Evolutionary conservation across 2,329 filamentous ascomycete genomes (phyloP), one percentile per base, ranked within the genome.

Genomic region (Chaetomium strumarium): DNA sequence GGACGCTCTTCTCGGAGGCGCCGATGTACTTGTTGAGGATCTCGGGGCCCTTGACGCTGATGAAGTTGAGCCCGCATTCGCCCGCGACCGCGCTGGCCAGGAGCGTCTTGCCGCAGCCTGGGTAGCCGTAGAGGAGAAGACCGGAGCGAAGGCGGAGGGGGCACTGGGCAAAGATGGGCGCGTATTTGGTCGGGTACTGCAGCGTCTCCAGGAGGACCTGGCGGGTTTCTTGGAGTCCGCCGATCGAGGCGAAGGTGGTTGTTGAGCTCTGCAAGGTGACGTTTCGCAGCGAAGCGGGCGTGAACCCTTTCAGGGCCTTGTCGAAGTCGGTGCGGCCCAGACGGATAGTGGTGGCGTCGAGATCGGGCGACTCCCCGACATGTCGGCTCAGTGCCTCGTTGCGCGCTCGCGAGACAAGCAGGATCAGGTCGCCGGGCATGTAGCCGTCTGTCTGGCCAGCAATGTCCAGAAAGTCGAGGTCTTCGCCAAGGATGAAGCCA

Each of bases 21-120:
- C 93, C 93, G 54, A 99, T 99, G 68, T 99, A 99, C 72, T 99
- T 99, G 76, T 99, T 99, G 50, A 99, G 73, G 54, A 99, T 97
- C 69, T 99, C 95, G 0, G 93, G 93, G 0, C 93, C 93, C 72
- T 99, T 99, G 64, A 99, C 93, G 38, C 86, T 91, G 69, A 99
- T 99, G 70, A 99, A 99, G 70, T 99, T 99, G 55, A 99, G 83
- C 0, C 92, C 92, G 64, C 92, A 97, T 72, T 99, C 93, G 51
- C 92, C 92, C 12, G 95, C 93, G n/a, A 99, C 92, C 0, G 93
- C 93, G 53, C 89, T 95, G 17, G 95, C 93, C 10, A 99, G 81
- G 9, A 99, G 78, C 0, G 93, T 99, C 72, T 99, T 99, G 56
- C 95, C 95, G 65, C 93, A 97, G 2, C 93, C 93, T 0, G 93